Evolutionary conservation across 1,284 basidiomycete genomes (phyloP), one percentile per base, ranked within the genome.

Genomic region (Hemileia vastatrix): DNA sequence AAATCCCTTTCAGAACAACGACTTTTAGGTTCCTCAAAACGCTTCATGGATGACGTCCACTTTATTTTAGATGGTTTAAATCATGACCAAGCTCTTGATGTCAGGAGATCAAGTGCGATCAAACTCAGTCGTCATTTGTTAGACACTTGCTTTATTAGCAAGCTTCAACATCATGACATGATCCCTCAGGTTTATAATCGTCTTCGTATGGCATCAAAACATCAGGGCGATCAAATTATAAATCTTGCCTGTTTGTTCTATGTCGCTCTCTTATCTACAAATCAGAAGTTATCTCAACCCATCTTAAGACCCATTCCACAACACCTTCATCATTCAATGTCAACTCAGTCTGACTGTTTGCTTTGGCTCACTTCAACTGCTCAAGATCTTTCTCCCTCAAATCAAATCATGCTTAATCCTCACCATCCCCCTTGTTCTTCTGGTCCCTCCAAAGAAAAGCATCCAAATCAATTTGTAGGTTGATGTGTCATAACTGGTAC

Each of bases 321-420:
- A 44, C n/a, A 19, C 19, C 53, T 50, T 13, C 15, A 21, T 19
- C 15, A 45, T 43, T 21, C 49, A 8, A 43, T 60, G 33, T 60
- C 58, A 9, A 53, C 51, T 40, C 58, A 60, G 48, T 60, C 58
- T 11, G 58, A 60, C 31, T 60, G 58, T 36, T 48, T 60, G 21
- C 50, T n/a, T n/a, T n/a, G n/a, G n/a, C n/a, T n/a, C n/a, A n/a
- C n/a, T n/a, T n/a, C n/a, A n/a, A n/a, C n/a, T n/a, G n/a, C n/a
- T n/a, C n/a, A n/a, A n/a, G n/a, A n/a, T n/a, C n/a, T n/a, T n/a
- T n/a, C n/a, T n/a, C n/a, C n/a, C n/a, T n/a, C n/a, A n/a, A n/a
- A n/a, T n/a, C n/a, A n/a, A n/a, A n/a, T n/a, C n/a, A n/a, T n/a
- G n/a, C n/a, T n/a, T n/a, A n/a, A n/a, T n/a, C n/a, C n/a, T n/a